phyloP scores from a whole-genome alignment of 2,329 filamentous ascomycete species.

The Aspergillus ochraceoroseus region DNA sequence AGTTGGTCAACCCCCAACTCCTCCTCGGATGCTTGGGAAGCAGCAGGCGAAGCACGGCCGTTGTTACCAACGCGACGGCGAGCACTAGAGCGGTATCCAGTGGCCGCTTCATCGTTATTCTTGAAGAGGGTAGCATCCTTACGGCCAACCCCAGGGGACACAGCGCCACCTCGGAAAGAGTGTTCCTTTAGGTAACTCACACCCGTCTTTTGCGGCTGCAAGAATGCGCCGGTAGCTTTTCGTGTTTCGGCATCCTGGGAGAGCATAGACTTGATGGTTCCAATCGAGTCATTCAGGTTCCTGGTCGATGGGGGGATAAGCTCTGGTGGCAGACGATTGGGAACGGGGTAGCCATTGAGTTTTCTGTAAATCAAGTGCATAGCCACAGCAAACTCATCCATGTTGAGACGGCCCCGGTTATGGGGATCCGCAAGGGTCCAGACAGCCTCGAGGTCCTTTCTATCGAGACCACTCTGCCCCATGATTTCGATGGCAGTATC shows the following conservation, averaged over 20 bases:
- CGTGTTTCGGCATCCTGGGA: slow-evolving; percentile 83
- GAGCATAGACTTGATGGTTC: slow-evolving; percentile 83
- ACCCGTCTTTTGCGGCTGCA: slow-evolving; percentile 94
- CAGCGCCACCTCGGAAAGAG: slow-evolving; percentile 69
- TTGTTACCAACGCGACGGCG: slow-evolving; percentile 73
- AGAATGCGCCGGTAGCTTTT: slow-evolving; percentile 80
- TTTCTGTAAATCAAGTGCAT: slow-evolving; percentile 99
- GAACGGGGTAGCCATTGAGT: slow-evolving; percentile 90
- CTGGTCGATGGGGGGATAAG: slow-evolving; percentile 90
- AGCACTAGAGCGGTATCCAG: slow-evolving; percentile 90
- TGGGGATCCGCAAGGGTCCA: slow-evolving; percentile 94
- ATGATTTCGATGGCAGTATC: slow-evolving; percentile 95
- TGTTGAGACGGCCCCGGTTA: slow-evolving; percentile 87
- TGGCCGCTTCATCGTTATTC: slow-evolving; percentile 79
- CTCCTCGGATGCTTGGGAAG: slow-evolving; percentile 63
- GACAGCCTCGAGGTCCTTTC: slow-evolving; percentile 80
- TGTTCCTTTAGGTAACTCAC: slow-evolving; percentile 96
- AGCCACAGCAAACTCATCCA: slow-evolving; percentile 95
- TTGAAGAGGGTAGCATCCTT: slow-evolving; percentile 97
- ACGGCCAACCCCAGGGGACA: slow-evolving; percentile 56
- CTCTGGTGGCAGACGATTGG: slow-evolving; percentile 80
- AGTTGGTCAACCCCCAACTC: slow-evolving; percentile 83
- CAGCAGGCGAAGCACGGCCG: slow-evolving; percentile 68
- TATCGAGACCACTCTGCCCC: slow-evolving; percentile 88
- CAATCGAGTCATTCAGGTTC: slow-evolving; percentile 88